Conservation (phyloP, 345 rosid genomes). For the Melaleuca quinquenervia region DNA sequence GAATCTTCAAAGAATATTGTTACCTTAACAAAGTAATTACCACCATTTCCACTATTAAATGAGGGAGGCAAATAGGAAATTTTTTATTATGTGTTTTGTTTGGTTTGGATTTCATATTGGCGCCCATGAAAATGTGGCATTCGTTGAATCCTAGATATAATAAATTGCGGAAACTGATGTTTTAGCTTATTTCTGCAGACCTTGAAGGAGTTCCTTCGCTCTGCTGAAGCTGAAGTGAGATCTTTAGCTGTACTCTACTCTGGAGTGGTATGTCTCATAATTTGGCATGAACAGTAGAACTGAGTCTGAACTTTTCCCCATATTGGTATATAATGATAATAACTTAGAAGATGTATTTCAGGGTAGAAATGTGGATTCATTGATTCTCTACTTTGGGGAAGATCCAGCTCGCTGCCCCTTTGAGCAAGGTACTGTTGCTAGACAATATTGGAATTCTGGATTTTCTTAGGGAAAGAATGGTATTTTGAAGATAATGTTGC, state of each 20-base stretch:
- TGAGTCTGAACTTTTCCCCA: background rate
- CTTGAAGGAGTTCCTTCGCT: slow-evolving; percentile 63
- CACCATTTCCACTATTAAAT: background rate
- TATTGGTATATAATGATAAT: background rate
- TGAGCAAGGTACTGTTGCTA: slow-evolving; percentile 57
- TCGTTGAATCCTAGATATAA: background rate
- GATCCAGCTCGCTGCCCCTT: slow-evolving; percentile 89
- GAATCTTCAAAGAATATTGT: background rate
- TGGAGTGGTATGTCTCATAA: slow-evolving; percentile 48
- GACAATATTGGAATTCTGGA: background rate
- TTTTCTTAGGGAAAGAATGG: background rate
- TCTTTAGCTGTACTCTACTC: slow-evolving; percentile 75
- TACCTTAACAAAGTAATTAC: background rate
- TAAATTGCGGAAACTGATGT: background rate
- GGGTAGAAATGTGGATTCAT: slow-evolving; percentile 84
- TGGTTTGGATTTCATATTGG: background rate
- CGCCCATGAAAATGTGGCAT: background rate
- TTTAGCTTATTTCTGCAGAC: slow-evolving; percentile 20
- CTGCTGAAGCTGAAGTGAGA: slow-evolving; percentile 83
- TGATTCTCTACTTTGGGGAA: slow-evolving; percentile 92
- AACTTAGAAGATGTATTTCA: slow-evolving; percentile 5
- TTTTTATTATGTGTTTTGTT: background rate
- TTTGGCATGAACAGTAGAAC: background rate
- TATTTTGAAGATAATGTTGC: background rate
- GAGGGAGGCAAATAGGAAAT: background rate